Evolutionary conservation across 441 rosid genomes (phyloP).

Genomic region (Corymbia calophylla): DNA sequence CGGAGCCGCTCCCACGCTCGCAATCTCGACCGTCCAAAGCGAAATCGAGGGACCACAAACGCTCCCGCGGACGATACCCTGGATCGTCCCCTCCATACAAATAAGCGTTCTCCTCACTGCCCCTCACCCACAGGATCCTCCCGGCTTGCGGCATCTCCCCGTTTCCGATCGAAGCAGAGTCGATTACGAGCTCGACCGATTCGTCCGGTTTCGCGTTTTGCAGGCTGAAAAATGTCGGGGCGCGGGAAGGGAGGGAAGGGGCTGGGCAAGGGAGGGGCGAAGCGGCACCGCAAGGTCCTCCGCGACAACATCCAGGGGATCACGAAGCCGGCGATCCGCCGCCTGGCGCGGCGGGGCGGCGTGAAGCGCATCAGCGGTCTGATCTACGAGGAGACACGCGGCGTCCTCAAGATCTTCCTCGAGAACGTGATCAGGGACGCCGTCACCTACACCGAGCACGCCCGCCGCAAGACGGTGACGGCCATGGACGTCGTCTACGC

Average conservation of each 20-base stretch:
- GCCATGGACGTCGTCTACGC: constrained; percentile 46
- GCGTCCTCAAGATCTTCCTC: constrained; percentile 5
- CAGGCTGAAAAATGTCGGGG: constrained; percentile 18
- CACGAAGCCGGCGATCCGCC: constrained; percentile 40
- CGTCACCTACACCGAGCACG: constrained; percentile 40
- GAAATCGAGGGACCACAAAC: background rate
- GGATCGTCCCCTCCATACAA: background rate
- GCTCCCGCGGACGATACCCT: background rate
- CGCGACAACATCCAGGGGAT: constrained; percentile 43
- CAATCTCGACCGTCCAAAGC: background rate
- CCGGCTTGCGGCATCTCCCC: rapidly evolving
- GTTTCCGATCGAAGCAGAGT: background rate
- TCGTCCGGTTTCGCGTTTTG: background rate
- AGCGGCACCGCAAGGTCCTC: constrained; percentile 37
- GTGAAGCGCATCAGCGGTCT: constrained; percentile 43
- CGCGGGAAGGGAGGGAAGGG: constrained; percentile 41
- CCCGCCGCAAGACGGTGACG: constrained; percentile 32
- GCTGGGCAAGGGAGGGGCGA: constrained; percentile 34
- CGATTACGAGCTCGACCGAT: background rate
- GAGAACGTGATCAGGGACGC: constrained; percentile 9
- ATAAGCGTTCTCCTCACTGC: background rate
- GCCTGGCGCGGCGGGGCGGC: constrained; percentile 35
- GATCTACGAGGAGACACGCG: constrained; percentile 33
- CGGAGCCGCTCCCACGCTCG: background rate
- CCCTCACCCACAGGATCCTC: background rate